Base-by-base conservation (phyloP, 768 basidiomycete genomes). In the Trametes coccinea region DNA sequence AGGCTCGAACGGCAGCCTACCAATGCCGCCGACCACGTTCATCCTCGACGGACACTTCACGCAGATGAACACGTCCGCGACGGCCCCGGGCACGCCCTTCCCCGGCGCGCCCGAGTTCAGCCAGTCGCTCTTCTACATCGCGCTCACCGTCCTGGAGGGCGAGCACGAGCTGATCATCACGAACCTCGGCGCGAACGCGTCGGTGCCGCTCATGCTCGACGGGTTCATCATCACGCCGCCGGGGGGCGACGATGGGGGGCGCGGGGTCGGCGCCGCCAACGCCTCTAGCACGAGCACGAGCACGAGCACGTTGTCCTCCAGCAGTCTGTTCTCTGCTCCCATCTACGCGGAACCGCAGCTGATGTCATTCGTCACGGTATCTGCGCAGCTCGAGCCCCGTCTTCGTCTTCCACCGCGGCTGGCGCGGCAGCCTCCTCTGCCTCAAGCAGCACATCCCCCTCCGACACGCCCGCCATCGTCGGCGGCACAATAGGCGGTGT, bases 111-210 rank as follows among this genome's bases (percentile, higher is more conserved):
- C 56, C 46, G 3, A 49, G 22, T 49, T 49, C 27, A 27, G 13
- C 16, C 22, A 27, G 27, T 31, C 56, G 22, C 37, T 49, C 22
- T 31, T 49, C 27, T 57, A 57, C 56, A 49, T 49, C 47, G 56
- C 56, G 27, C 11, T 49, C 46, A 49, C 56, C 6, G 8, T 57
- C 4, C 16, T 37, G 14, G 56, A 49, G 27, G 56, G 56, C 37
- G 27, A 27, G 37, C 56, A 57, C 56, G 56, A 57, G 56, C 56
- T 57, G 37, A 57, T 57, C 29, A 49, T 57, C 47, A 57, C 56
- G 47, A 57, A 49, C 29, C 37, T 57, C 22, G 47, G 16, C 8
- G 56, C 46, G 14, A 49, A 40, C 37, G 46, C 22, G 22, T 27
- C 46, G 17, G 40, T 14, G 46, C 56, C 56, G 46, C 37, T 57